Evolutionary conservation across 768 basidiomycete species (phyloP).

Genomic region (Scleroderma citrinum): DNA sequence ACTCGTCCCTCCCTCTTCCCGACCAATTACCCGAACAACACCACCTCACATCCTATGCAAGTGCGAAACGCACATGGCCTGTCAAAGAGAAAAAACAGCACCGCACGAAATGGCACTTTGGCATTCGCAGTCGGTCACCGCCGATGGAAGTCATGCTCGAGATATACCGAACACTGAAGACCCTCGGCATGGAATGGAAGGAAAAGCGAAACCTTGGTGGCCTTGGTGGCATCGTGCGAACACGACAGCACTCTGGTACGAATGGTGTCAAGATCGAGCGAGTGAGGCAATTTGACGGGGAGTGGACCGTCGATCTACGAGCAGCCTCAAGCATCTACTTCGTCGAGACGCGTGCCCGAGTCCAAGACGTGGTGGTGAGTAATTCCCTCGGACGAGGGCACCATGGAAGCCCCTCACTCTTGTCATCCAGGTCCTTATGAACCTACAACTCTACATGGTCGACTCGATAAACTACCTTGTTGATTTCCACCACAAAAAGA

Average conservation of each 20-base stretch:
- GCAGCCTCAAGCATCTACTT: conserved; percentile 79
- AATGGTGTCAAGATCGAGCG: conserved; percentile 52
- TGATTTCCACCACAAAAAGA: conserved; percentile 96
- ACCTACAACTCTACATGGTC: conserved; percentile 94
- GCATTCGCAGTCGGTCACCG: conserved; percentile 87
- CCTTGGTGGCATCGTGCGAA: conserved; percentile 43
- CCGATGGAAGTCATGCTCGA: conserved; percentile 99
- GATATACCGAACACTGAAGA: conserved; percentile 89
- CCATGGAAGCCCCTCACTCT: background rate
- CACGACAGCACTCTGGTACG: conserved; percentile 27
- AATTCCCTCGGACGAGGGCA: background rate
- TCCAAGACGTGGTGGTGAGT: conserved; percentile 87
- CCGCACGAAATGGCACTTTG: conserved; percentile 95
- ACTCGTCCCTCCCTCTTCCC: conserved; percentile 80
- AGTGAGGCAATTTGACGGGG: conserved; percentile 55
- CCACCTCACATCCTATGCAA: conserved; percentile 63
- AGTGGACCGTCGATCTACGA: conserved; percentile 54
- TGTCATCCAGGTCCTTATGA: conserved; percentile 77
- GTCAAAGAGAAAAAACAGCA: conserved; percentile 64
- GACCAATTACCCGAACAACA: conserved; percentile 57
- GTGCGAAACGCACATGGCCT: conserved; percentile 39
- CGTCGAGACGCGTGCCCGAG: conserved; percentile 87
- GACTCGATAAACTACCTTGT: conserved; percentile 95
- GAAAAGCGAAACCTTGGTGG: conserved; percentile 78
- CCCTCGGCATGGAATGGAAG: conserved; percentile 96